Evolutionary conservation across 129 eudicot species (phyloP).

Genomic region (Artemisia argyi): DNA sequence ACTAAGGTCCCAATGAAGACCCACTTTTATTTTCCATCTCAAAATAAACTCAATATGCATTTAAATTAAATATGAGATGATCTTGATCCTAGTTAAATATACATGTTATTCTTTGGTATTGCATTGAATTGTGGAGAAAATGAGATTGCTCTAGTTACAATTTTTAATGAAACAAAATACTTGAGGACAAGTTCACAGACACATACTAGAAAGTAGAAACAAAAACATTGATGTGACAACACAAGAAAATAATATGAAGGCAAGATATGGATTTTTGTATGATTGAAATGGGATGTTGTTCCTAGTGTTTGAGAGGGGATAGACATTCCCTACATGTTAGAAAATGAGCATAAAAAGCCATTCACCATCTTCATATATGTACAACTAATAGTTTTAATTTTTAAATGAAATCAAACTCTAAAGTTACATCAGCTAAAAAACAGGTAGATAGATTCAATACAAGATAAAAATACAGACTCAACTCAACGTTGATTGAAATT

Average conservation of each 20-base stretch:
- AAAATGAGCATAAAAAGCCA: slow-evolving; percentile 18
- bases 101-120: no score
- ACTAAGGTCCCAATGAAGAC: no score
- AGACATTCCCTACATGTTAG: slow-evolving; percentile 28
- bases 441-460: background rate
- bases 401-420: background rate
- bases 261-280: slow-evolving; percentile 16
- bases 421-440: background rate
- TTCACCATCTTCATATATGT: slow-evolving; percentile 7
- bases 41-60: no score
- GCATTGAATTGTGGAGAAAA: no score
- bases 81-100: no score
- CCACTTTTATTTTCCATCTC: no score
- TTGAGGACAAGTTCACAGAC: background rate
- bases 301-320: slow-evolving; percentile 18
- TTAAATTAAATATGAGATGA: no score
- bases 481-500: no score
- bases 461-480: background rate
- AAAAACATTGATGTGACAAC: slow-evolving; percentile 32
- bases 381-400: no score
- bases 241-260: slow-evolving; percentile 16
- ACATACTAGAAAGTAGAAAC: slow-evolving; percentile 7
- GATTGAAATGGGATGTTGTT: slow-evolving; percentile 26
- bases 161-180: background rate
- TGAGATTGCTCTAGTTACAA: no score